These are phyloP conservation scores for Lentinus polychrous DNA, from an alignment of 1,284 basidiomycete species.

Conservation along the genomic window DNA sequence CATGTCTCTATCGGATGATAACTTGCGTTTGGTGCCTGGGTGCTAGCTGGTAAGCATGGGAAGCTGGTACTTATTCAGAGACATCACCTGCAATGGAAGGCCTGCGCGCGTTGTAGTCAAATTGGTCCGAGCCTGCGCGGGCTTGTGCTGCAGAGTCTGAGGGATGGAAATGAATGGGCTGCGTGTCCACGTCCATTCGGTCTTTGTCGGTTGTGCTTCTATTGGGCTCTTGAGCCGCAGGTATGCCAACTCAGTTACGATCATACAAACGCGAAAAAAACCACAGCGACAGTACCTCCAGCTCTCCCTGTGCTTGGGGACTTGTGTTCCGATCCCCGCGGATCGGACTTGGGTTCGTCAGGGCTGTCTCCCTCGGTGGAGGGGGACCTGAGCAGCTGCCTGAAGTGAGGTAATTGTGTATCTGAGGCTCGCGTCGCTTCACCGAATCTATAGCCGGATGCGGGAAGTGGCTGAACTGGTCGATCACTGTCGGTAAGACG, in stretches of 20 bases:
- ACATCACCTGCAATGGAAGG: slow-evolving; percentile 23
- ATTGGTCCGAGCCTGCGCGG: slow-evolving; percentile 31
- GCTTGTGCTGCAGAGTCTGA: slow-evolving; percentile 13
- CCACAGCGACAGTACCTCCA: slow-evolving; percentile 16
- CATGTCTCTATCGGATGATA: slow-evolving; percentile 57
- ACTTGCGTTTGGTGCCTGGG: slow-evolving; percentile 71
- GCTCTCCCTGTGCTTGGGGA: slow-evolving; percentile 6
- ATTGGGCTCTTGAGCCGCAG: slow-evolving; percentile 23
- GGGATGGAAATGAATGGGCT: slow-evolving; percentile 15
- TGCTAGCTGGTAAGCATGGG: slow-evolving; percentile 24
- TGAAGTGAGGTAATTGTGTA: slow-evolving; percentile 44
- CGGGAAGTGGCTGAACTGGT: slow-evolving; percentile 42
- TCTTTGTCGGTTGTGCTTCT: slow-evolving; percentile 28
- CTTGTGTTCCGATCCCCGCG: slow-evolving; percentile 11
- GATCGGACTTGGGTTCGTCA: slow-evolving; percentile 12
- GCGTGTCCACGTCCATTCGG: slow-evolving; percentile 40
- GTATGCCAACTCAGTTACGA: slow-evolving; percentile 7
- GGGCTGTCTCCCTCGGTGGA: slow-evolving; percentile 21
- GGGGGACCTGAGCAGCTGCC: slow-evolving; percentile 31
- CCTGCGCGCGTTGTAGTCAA: slow-evolving; percentile 59
- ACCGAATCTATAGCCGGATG: slow-evolving; percentile 65
- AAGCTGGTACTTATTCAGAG: slow-evolving; percentile 10
- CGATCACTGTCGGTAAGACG: neutral
- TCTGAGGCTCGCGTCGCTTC: slow-evolving; percentile 43
- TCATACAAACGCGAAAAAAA: slow-evolving; percentile 6